phyloP scores from a whole-genome alignment of 441 rosid genomes.

The Pelargonium cotyledonis region DNA sequence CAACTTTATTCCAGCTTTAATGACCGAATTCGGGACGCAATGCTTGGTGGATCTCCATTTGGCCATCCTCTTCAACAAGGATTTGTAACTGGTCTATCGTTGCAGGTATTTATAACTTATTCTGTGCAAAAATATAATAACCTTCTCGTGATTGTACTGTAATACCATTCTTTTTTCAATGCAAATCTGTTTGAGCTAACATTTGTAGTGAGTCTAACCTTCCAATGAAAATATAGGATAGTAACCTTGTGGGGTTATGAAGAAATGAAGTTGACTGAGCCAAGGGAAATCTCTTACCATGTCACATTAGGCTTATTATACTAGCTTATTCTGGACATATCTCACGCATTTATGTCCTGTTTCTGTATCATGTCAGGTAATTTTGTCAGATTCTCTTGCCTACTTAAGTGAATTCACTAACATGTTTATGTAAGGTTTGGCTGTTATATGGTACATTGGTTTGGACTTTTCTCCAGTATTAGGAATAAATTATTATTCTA shows the following conservation, averaged over 20 bases:
- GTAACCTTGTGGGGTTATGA: neutral
- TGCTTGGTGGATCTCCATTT: conserved; percentile 98
- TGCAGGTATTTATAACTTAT: conserved; percentile 49
- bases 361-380: neutral
- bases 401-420: neutral
- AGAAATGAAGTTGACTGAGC: neutral
- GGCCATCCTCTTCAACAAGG: conserved; percentile 99
- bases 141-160: conserved; percentile 3
- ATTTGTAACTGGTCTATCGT: conserved; percentile 72
- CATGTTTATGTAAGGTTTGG: neutral
- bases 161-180: neutral
- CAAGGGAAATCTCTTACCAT: neutral
- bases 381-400: neutral
- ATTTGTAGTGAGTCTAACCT: neutral
- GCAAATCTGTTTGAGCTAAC: neutral
- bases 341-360: neutral
- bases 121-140: neutral
- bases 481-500: neutral
- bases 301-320: neutral
- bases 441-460: neutral
- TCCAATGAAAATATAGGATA: conserved; percentile 5
- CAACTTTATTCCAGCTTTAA: conserved; percentile 59
- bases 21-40: conserved; percentile 95
- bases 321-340: neutral
- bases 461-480: neutral